A percentile compares a stretch with the other conserved stretches of the same genome.
Evolutionary conservation across 129 eudicot genomes (phyloP).

Genomic region (Artemisia annua): DNA sequence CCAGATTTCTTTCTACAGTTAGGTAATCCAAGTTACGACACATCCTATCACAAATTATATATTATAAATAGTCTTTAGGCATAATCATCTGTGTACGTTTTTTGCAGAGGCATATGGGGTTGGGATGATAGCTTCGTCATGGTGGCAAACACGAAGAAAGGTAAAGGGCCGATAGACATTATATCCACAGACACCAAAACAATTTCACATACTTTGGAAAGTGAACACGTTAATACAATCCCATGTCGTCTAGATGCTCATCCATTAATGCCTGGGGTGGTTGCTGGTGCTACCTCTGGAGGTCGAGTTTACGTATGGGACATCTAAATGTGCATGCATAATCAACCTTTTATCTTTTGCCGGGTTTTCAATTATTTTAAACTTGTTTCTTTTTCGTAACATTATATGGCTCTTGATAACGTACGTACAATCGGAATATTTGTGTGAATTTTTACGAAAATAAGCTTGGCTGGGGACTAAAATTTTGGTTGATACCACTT

Average conservation of each 20-base stretch:
- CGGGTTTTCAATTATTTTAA: too few species aligned
- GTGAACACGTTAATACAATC: background rate
- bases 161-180: background rate
- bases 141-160: background rate
- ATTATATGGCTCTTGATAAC: too few species aligned
- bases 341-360: too few species aligned
- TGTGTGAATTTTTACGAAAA: too few species aligned
- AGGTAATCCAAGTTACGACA: background rate
- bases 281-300: conserved; percentile 5
- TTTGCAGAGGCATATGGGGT: conserved; percentile 15
- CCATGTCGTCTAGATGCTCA: conserved; percentile 21
- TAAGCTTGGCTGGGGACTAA: too few species aligned
- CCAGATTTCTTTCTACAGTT: background rate
- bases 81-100: too few species aligned
- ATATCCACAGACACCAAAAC: background rate
- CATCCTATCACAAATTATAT: background rate
- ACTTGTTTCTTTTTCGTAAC: too few species aligned
- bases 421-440: too few species aligned
- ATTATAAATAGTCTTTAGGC: too few species aligned
- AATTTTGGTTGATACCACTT: too few species aligned
- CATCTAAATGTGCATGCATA: background rate
- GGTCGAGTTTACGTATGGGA: conserved; percentile 17
- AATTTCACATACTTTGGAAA: background rate
- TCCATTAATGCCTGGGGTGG: conserved; percentile 10
- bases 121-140: conserved; percentile 15